phyloP scores from a whole-genome alignment of 2,329 filamentous ascomycete species.

The Pseudocercospora cruenta region DNA sequence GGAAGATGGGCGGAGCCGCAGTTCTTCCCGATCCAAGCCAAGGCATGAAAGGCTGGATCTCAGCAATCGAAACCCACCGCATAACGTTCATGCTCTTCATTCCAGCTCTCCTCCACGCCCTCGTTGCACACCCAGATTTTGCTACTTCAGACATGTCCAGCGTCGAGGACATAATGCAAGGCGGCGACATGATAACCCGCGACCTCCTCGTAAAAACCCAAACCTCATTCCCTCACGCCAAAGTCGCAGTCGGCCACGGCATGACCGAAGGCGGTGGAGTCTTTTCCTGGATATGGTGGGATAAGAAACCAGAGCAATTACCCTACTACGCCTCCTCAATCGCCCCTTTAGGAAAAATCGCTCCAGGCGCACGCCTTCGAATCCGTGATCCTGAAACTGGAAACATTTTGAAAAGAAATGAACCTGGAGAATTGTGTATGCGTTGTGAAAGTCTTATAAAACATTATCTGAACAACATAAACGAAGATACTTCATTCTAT shows the following conservation, averaged over 20 bases:
- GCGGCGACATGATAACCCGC: slow-evolving; percentile 25
- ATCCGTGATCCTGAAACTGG: slow-evolving; percentile 24
- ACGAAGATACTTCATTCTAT: slow-evolving; percentile 26
- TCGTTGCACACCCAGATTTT: slow-evolving; percentile 16
- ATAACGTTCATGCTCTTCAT: slow-evolving; percentile 22
- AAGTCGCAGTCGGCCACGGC: slow-evolving; percentile 18
- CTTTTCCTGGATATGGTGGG: slow-evolving; percentile 24
- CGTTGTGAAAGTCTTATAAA: slow-evolving; percentile 19
- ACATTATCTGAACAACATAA: slow-evolving; percentile 25
- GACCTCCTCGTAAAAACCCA: slow-evolving; percentile 17
- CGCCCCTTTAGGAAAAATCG: slow-evolving; percentile 19
- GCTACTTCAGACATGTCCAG: slow-evolving; percentile 3
- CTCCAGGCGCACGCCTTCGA: slow-evolving; percentile 16
- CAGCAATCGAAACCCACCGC: slow-evolving; percentile 19
- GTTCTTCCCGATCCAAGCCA: slow-evolving; percentile 22
- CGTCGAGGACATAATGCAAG: slow-evolving; percentile 11
- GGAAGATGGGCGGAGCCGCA: slow-evolving; percentile 22
- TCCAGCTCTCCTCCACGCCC: slow-evolving; percentile 21
- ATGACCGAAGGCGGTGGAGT: slow-evolving; percentile 28
- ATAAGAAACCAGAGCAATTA: slow-evolving; percentile 10
- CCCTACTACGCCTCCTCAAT: slow-evolving; percentile 24
- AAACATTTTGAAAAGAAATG: slow-evolving; percentile 13
- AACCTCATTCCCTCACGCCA: slow-evolving; percentile 19
- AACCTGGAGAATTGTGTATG: slow-evolving; percentile 27
- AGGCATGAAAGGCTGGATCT: slow-evolving; percentile 11